Evolutionary conservation across 73 alveolate genomes (phyloP).

Genomic region (Loxodes magnus): DNA sequence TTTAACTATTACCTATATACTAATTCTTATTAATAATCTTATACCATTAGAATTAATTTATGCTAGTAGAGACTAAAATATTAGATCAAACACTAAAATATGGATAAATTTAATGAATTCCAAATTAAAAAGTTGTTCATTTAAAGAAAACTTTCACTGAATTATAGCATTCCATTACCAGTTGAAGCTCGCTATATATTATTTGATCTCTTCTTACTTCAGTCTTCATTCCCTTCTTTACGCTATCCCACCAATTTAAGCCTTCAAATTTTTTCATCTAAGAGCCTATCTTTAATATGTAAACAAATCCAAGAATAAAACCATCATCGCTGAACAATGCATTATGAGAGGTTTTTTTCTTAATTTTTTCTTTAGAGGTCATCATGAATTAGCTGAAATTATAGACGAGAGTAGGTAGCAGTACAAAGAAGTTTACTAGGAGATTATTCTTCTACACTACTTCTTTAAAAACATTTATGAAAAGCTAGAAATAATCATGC

Average conservation of each 20-base stretch:
- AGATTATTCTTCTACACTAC: constrained; percentile 60
- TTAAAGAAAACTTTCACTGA: no score
- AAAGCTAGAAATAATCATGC: constrained; percentile 69
- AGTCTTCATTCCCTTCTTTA: no score
- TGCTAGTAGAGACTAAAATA: no score
- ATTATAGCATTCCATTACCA: no score
- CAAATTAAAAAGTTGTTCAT: no score
- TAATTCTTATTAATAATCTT: no score
- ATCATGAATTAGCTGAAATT: constrained; percentile 79
- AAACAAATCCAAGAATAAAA: constrained; percentile 89
- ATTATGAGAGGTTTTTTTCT: constrained; percentile 71
- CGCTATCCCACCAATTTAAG: constrained; percentile 86
- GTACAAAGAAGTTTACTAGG: constrained; percentile 70
- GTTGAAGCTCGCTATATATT: no score
- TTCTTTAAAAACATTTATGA: constrained; percentile 73
- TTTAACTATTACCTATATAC: no score
- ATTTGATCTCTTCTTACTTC: no score
- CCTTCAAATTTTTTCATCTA: constrained; percentile 72
- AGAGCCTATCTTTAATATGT: constrained; percentile 69
- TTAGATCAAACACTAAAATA: no score
- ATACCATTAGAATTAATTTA: no score
- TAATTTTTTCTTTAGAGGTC: constrained; percentile 81
- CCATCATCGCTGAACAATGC: constrained; percentile 87
- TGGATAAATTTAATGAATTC: no score
- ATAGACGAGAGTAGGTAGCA: constrained; percentile 84